A percentile compares a stretch with the other conserved stretches of the same genome.
These are phyloP conservation scores for Trichophaea hybrida DNA, from an alignment of 2,329 filamentous ascomycete genomes.

Conservation along the genomic window DNA sequence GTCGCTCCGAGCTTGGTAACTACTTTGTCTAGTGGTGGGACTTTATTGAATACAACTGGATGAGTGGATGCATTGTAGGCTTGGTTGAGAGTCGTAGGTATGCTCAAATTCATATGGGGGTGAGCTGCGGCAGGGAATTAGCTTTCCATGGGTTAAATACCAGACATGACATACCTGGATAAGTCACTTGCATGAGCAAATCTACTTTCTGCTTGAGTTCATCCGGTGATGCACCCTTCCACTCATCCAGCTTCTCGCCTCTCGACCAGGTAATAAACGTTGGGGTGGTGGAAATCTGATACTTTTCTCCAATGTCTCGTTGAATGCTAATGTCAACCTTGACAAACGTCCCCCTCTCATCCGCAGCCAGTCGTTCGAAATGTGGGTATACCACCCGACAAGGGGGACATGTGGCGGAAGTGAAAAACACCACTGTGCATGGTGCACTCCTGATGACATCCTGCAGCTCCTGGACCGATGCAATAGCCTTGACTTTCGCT, in stretches of 20 bases:
- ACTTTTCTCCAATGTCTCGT: slow-evolving; percentile 48
- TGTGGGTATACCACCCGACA: slow-evolving; percentile 72
- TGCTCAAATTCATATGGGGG: slow-evolving; percentile 53
- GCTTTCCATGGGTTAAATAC: not conserved
- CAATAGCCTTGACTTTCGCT: slow-evolving; percentile 35
- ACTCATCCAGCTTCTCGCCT: slow-evolving; percentile 61
- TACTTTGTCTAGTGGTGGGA: slow-evolving; percentile 71
- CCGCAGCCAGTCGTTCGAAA: slow-evolving; percentile 65
- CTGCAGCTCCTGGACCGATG: slow-evolving; percentile 46
- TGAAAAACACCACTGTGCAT: slow-evolving; percentile 69
- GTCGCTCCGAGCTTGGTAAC: slow-evolving; percentile 57
- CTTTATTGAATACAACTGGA: slow-evolving; percentile 56
- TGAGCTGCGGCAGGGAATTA: slow-evolving; percentile 64
- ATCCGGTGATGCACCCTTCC: slow-evolving; percentile 60
- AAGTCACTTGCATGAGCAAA: slow-evolving; percentile 41
- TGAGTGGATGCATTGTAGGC: slow-evolving; percentile 29
- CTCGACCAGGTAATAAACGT: slow-evolving; percentile 77
- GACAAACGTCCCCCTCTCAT: slow-evolving; percentile 57
- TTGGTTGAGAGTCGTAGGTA: slow-evolving; percentile 50
- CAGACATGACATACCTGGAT: slow-evolving; percentile 18
- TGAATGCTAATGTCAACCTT: slow-evolving; percentile 66
- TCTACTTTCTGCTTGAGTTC: slow-evolving; percentile 57
- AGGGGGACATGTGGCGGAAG: slow-evolving; percentile 69
- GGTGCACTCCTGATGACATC: slow-evolving; percentile 51
- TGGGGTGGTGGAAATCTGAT: slow-evolving; percentile 60